Evolutionary conservation across 495 filamentous ascomycete species (phyloP), one percentile per base, ranked within the genome.

Genomic region (Glonium stellatum): DNA sequence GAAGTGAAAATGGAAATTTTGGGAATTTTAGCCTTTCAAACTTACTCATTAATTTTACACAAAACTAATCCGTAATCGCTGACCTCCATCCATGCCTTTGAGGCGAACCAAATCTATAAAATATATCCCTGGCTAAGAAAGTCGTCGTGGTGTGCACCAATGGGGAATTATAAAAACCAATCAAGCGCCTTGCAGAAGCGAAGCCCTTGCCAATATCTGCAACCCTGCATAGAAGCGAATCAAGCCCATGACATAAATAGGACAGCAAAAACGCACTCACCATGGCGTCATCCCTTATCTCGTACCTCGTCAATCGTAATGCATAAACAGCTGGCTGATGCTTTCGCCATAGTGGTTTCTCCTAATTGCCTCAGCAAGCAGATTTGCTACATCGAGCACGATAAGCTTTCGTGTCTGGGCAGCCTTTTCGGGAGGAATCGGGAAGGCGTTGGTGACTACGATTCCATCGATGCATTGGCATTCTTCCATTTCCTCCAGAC

Each of bases 391-490:
- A 67, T 96, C 90, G 58, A 98, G 83, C 18, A 95, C 79, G 55
- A 91, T 83, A 71, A 98, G 79, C 77, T 98, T 98, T 77, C 83
- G 41, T 13, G 61, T 81, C 46, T 80, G 81, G 54, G 77, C 81
- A 18, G 83, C 73, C 74, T 87, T 85, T 62, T 87, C 81, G 49
- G 83, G 80, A 15, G 83, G 77, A 61, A 97, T 95, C 8, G 93
- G 93, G 71, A 96, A 97, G 42, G 90, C 90, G 75, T 97, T 96
- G 23, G 93, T 98, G 60, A 98, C 93, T 46, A 98, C 86, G 63
- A 98, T 92, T 62, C 84, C 77, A 70, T 97, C 85, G 69, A 98
- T 97, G 67, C 88, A 95, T 41, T 90, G 83, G 75, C 93, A 97
- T 25, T 82, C 82, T 71, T 95, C 86, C 80, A 98, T 84, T 73